Base-by-base conservation (phyloP, 768 basidiomycete genomes). In the Leccinum subtestaceum region DNA sequence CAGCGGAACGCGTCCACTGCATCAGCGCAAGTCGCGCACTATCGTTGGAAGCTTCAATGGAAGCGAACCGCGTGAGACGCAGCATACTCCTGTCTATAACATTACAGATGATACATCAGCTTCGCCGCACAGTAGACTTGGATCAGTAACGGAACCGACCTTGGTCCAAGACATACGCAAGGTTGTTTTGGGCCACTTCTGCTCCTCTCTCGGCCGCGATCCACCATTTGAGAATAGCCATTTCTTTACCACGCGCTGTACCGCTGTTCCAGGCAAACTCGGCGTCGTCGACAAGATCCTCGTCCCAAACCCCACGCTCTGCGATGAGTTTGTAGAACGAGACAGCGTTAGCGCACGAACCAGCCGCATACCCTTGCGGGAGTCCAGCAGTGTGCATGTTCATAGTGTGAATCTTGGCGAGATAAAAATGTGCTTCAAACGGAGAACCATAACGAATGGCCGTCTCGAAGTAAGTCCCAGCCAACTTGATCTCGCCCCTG, bases 1-100 rank as follows among this genome's bases (percentile, higher is more conserved):
- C 86, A 9, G 96, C 95, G 3, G 95, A 95, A 13, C 97, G 86
- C 27, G 87, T 92, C 96, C 96, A 99, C 67, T 96, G 92, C 0
- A 88, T 91, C 52, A 99, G 76, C 0, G 94, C 95, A 8, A 93
- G 79, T 45, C 83, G 80, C 4, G 93, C 94, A 4, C 91, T 90
- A 56, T 89, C 86, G 56, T 91, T 94, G 15, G 89, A 91, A 7
- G 88, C 86, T n/a, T 81, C 83, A 48, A 80, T 81, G 1, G 86
- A 84, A 12, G 86, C 82, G 65, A 89, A 88, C 5, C 85, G 79
- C 11, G 89, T 88, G 34, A 84, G 77, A 8, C 85, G 84, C 32
- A 91, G 68, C 38, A 88, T 78, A 60, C 85, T 89, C 71, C 82
- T 84, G 64, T 94, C 91, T 93, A 51, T 7, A 55, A 36, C 46